Evolutionary conservation across 2,329 filamentous ascomycete genomes (phyloP).

Genomic region (Pseudovirgaria hyperparasitica): DNA sequence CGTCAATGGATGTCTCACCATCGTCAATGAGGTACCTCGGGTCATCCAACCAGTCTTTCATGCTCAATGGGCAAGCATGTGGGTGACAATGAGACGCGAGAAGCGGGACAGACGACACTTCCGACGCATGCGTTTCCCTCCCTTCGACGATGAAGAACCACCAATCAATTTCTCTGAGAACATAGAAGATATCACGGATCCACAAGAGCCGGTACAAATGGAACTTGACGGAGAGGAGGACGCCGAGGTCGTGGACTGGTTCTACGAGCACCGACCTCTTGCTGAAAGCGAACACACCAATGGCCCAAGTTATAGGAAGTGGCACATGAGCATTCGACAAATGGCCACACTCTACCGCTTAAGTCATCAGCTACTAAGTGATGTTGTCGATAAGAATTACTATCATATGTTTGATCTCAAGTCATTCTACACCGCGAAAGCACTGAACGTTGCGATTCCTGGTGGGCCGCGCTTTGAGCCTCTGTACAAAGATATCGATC

Average conservation of each 20-base stretch:
- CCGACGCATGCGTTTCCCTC: slow-evolving; percentile 97
- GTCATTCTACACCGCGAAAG: slow-evolving; percentile 91
- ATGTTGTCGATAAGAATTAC: slow-evolving; percentile 92
- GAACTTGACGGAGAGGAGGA: slow-evolving; percentile 93
- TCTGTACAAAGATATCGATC: slow-evolving; percentile 95
- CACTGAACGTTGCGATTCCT: slow-evolving; percentile 93
- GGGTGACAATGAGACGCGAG: slow-evolving; percentile 94
- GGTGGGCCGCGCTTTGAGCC: slow-evolving; percentile 95
- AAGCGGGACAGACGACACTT: slow-evolving; percentile 93
- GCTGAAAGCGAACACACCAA: slow-evolving; percentile 89
- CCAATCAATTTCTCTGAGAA: slow-evolving; percentile 98
- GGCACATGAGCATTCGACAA: slow-evolving; percentile 86
- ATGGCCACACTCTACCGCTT: slow-evolving; percentile 93
- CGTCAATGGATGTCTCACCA: slow-evolving; percentile 89
- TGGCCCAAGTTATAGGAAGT: slow-evolving; percentile 89
- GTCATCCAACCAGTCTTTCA: slow-evolving; percentile 98
- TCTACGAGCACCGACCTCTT: slow-evolving; percentile 88
- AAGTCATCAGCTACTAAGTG: slow-evolving; percentile 79
- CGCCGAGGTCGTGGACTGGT: slow-evolving; percentile 84
- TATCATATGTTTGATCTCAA: slow-evolving; percentile 95
- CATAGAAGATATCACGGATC: slow-evolving; percentile 96
- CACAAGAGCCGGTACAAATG: slow-evolving; percentile 95
- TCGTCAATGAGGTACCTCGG: slow-evolving; percentile 92
- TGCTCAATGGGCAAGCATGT: slow-evolving; percentile 99
- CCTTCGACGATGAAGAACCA: slow-evolving; percentile 96